Percentiles rank a stretch among this genome's conserved stretches.
These are phyloP conservation scores for Vitis hybrid DNA, from an alignment of 177 flowering plant genomes.

Conservation along the genomic window DNA sequence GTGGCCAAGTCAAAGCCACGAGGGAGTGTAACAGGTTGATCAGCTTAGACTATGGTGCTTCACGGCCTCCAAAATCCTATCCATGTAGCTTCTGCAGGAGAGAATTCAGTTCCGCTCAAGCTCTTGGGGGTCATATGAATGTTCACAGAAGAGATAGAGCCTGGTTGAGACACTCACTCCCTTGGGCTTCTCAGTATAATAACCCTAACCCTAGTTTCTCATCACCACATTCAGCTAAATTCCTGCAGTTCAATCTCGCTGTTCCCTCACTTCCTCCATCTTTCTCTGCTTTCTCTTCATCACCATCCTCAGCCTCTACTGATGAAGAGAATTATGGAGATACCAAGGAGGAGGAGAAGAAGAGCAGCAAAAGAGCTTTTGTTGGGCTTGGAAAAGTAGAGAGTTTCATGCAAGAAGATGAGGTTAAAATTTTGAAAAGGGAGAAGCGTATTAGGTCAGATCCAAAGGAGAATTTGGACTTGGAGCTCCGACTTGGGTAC, in stretches of 20 bases:
- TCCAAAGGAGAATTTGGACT: conserved; percentile 25
- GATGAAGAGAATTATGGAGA: not conserved
- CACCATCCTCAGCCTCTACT: not conserved
- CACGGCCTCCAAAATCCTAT: too few species aligned
- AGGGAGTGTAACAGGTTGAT: too few species aligned
- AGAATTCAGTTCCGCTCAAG: too few species aligned
- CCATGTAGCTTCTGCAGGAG: too few species aligned
- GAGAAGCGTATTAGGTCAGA: conserved; percentile 10
- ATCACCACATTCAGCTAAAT: not conserved
- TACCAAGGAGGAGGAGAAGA: not conserved
- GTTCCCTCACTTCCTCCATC: not conserved
- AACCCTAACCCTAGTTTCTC: conserved; percentile 10
- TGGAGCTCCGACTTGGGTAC: conserved; percentile 30
- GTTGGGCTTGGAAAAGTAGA: conserved; percentile 11
- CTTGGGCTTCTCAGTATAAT: not conserved
- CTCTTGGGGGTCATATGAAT: too few species aligned
- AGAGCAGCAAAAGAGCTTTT: conserved; percentile 9
- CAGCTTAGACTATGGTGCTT: not conserved
- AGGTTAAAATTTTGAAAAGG: conserved; percentile 9
- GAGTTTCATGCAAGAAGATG: conserved; percentile 5
- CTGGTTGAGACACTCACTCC: too few species aligned
- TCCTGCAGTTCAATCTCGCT: too few species aligned
- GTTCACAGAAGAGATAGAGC: too few species aligned
- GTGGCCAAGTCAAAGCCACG: too few species aligned
- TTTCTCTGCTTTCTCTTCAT: not conserved